Percentiles rank a stretch among this genome's conserved stretches.
These are phyloP conservation scores for Chenopodium berlandieri DNA, from an alignment of 148 eudicot genomes.

Conservation along the genomic window DNA sequence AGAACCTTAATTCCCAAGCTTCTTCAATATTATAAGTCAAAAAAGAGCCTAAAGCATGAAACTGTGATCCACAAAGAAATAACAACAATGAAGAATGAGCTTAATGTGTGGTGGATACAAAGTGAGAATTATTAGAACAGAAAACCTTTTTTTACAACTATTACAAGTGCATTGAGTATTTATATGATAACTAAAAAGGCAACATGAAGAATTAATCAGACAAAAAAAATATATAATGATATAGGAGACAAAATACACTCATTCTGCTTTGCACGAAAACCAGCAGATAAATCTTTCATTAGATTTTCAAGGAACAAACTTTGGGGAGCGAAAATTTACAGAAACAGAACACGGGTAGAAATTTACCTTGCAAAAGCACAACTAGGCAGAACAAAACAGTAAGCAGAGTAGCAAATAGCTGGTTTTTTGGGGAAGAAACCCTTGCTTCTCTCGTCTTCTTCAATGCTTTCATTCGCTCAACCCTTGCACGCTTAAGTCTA, in stretches of 20 bases:
- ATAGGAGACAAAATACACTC: not conserved
- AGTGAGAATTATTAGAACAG: not conserved
- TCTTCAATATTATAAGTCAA: not conserved
- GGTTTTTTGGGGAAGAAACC: conserved; percentile 51
- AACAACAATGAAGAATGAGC: not conserved
- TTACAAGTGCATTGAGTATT: not conserved
- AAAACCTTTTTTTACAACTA: too few species aligned
- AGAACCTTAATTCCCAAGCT: not conserved
- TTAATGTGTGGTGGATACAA: not conserved
- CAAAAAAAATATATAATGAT: not conserved
- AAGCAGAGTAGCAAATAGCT: conserved; percentile 54
- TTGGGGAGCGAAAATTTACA: not conserved
- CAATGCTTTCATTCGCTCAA: conserved; percentile 76
- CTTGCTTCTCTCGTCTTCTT: conserved; percentile 75
- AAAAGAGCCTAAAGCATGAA: not conserved
- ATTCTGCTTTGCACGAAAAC: not conserved
- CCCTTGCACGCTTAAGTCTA: conserved; percentile 65
- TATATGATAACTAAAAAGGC: too few species aligned
- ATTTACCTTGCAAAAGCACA: conserved; percentile 73
- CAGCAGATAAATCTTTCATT: not conserved
- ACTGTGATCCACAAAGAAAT: not conserved
- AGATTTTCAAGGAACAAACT: not conserved
- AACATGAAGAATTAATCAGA: too few species aligned
- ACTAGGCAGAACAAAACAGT: conserved; percentile 66
- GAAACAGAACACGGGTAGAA: not conserved